Base-by-base conservation (phyloP, 805 yeast species). In the Yarrowia sp. region DNA sequence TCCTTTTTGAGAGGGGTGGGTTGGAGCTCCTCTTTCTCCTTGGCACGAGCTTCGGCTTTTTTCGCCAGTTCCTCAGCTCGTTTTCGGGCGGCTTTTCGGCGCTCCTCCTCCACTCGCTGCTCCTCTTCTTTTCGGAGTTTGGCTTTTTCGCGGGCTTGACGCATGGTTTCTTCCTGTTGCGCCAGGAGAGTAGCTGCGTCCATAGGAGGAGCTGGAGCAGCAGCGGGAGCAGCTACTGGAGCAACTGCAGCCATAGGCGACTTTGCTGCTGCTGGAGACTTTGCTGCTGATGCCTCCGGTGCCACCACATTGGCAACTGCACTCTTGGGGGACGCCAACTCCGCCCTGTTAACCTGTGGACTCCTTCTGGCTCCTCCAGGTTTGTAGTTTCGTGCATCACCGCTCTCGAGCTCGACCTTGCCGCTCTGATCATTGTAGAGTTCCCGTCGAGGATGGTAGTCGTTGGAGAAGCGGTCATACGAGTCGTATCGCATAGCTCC, bases 121-220 rank as follows among this genome's bases (percentile, higher is more conserved):
- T 74, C 77, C 51, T 74, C 76, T 50, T 74, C 77, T 64, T 75
- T 74, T 13, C 77, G 70, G 63, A 68, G 71, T n/a, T 73, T 67
- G 3, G 77, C 78, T 44, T 69, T 70, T 57, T 74, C 78, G 9
- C 74, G 67, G 6, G 75, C 71, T 28, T 67, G 67, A 28, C 68
- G 66, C 80, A 77, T 77, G 28, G 67, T 66, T 48, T 71, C 72
- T 57, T 74, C 71, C 68, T 77, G 80, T 64, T 71, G 71, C 36
- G 70, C 69, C 15, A 65, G 50, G 17, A 63, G 28, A 31, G 66
- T 67, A 44, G 68, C 68, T 11, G 55, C 42, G n/a, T 42, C 61
- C 61, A 41, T 41, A 38, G 38, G 31, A 2, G 47, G 44, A 15
- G 43, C 10, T 0, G 55, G 58, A 9, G 58, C 58, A 14, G 35